Percentiles rank a stretch among this genome's conserved stretches.
Conservation (phyloP, 768 basidiomycete genomes). For the Pulveroboletus sp. region DNA sequence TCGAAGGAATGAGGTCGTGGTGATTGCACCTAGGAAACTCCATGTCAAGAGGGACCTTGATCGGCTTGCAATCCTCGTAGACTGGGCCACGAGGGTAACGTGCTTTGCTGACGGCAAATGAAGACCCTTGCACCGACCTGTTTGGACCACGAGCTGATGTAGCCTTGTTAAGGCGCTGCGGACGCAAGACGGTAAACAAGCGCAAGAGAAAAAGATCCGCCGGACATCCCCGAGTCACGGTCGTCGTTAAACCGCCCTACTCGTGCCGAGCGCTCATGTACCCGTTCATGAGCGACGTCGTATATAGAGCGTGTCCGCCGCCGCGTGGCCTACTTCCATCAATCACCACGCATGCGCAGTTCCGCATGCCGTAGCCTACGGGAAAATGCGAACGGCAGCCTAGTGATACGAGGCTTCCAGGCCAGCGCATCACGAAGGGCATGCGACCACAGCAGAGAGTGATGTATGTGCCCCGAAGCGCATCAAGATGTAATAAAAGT, state of each 20-base stretch:
- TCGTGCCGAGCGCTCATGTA: constrained; percentile 17
- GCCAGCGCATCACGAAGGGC: constrained; percentile 10
- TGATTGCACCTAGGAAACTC: constrained; percentile 5
- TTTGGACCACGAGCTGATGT: constrained; percentile 9
- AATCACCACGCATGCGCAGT: constrained; percentile 26
- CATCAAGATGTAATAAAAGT: constrained; percentile 13
- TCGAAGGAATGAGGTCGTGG: constrained; percentile 3
- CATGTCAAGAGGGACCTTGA: constrained; percentile 8
- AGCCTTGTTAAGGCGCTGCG: constrained; percentile 15
- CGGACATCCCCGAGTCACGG: constrained; percentile 22
- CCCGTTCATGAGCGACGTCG: constrained; percentile 11
- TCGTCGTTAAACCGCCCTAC: constrained; percentile 16
- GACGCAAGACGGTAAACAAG: constrained; percentile 16
- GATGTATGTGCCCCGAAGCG: constrained; percentile 3
- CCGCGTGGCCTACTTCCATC: constrained; percentile 24
- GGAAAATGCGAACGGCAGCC: constrained; percentile 20
- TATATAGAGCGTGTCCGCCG: constrained; percentile 20
- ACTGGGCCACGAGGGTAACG: constrained; percentile 17
- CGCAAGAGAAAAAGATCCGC: constrained; percentile 15
- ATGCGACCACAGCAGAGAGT: constrained; percentile 2
- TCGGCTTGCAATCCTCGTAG: constrained; percentile 6
- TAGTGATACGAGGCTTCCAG: constrained; percentile 15
- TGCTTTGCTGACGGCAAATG: constrained; percentile 12
- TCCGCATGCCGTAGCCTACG: constrained; percentile 24
- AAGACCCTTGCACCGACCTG: constrained; percentile 13